phyloP scores from a whole-genome alignment of 2,329 filamentous ascomycete species.

The Cladosporium sp. region DNA sequence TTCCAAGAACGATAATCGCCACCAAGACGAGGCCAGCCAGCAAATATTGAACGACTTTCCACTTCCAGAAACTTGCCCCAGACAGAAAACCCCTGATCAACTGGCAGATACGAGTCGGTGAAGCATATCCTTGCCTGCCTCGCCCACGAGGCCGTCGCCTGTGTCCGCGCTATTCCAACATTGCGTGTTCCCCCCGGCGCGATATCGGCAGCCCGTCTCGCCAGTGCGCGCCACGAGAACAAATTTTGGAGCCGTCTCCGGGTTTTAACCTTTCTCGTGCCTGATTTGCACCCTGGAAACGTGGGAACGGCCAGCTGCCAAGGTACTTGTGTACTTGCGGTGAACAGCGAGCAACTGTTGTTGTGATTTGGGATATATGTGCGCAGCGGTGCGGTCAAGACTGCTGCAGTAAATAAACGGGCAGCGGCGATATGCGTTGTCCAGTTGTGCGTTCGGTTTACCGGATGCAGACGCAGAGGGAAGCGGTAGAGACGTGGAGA shows the following conservation, averaged over 20 bases:
- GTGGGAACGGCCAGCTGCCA: neutral
- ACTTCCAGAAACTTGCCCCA: neutral
- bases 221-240: neutral
- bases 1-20: neutral
- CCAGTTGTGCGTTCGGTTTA: neutral
- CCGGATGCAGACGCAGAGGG: neutral
- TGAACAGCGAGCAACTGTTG: neutral
- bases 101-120: slow-evolving; percentile 4
- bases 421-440: neutral
- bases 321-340: slow-evolving; percentile 5
- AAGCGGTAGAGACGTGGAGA: neutral
- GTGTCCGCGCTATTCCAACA: neutral
- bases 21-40: neutral
- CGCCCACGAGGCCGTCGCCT: no score
- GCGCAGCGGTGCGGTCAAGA: no score
- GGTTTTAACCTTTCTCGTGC: neutral
- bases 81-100: neutral
- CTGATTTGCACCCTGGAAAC: neutral
- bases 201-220: slow-evolving; percentile 7
- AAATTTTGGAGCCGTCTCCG: neutral
- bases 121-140: slow-evolving; percentile 8
- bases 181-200: slow-evolving; percentile 9
- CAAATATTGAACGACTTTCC: neutral
- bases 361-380: neutral
- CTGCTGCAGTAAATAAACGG: neutral